A percentile compares a stretch with the other conserved stretches of the same genome.
These are phyloP conservation scores for Lecanicillium sp. DNA, from an alignment of 2,329 filamentous ascomycete species.

Conservation along the genomic window DNA sequence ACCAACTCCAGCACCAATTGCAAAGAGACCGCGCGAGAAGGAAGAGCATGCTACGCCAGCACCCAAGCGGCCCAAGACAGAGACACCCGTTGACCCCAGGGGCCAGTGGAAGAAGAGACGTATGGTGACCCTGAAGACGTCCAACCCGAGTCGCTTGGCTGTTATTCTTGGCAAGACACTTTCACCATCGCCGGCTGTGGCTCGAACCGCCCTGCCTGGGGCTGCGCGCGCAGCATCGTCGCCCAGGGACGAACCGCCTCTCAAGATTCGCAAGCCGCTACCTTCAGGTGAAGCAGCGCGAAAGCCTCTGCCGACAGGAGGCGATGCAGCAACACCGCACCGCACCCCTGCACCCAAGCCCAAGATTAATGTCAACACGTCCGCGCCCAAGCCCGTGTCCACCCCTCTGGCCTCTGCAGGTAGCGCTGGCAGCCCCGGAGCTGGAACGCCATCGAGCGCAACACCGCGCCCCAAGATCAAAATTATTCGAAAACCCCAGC, in stretches of 20 bases:
- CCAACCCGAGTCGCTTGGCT: constrained; percentile 29
- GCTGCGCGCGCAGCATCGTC: constrained; percentile 23
- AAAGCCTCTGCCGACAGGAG: constrained; percentile 1
- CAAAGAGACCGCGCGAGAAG: constrained; percentile 34
- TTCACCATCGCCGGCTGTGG: constrained; percentile 18
- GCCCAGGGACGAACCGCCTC: constrained; percentile 10
- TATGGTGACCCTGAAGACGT: constrained; percentile 33
- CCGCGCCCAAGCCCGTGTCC: constrained; percentile 8
- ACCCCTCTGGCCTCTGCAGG: not conserved
- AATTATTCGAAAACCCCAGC: constrained; percentile 30
- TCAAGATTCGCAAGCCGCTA: constrained; percentile 12
- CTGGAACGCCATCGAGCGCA: constrained; percentile 17
- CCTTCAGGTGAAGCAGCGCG: constrained; percentile 5
- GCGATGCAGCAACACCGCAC: constrained; percentile 11
- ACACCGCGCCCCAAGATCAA: constrained; percentile 30
- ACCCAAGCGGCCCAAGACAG: constrained; percentile 34
- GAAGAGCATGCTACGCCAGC: constrained; percentile 29
- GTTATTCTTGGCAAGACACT: constrained; percentile 26
- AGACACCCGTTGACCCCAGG: constrained; percentile 20
- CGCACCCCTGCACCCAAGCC: constrained; percentile 21
- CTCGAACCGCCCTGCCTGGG: constrained; percentile 29
- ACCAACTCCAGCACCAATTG: constrained; percentile 18
- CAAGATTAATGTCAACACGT: constrained; percentile 23
- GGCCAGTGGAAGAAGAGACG: constrained; percentile 24
- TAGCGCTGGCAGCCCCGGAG: constrained; percentile 11